Conservation (phyloP, 2,329 filamentous ascomycete genomes). For the Sporothrix dimorphospora region DNA sequence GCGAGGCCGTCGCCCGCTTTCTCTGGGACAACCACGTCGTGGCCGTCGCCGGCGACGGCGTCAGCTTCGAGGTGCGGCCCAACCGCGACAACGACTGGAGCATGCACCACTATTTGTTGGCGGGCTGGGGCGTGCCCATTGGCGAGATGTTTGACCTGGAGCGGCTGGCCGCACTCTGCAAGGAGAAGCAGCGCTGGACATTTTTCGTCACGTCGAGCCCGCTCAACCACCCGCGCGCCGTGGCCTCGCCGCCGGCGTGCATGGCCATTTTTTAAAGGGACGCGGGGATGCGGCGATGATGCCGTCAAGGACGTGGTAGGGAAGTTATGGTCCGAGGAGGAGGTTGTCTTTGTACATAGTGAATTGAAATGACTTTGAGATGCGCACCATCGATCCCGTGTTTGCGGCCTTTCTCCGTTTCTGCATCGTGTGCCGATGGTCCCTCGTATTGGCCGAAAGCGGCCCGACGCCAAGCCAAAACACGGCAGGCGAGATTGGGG, state of each 20-base stretch:
- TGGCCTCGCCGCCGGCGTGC: conserved; percentile 19
- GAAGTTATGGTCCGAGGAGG: too few relatives aligned
- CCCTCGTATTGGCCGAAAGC: not conserved
- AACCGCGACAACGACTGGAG: conserved; percentile 22
- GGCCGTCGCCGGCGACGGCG: conserved; percentile 59
- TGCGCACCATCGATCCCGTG: too few relatives aligned
- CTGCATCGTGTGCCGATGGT: too few relatives aligned
- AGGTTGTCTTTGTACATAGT: too few relatives aligned
- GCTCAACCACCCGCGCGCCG: conserved; percentile 23
- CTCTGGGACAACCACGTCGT: conserved; percentile 60
- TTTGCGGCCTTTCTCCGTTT: too few relatives aligned
- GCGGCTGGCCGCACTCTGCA: conserved; percentile 22
- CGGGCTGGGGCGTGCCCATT: conserved; percentile 29
- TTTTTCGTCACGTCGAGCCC: conserved; percentile 27
- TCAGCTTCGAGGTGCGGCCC: conserved; percentile 49
- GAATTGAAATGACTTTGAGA: too few relatives aligned
- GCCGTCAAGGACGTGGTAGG: too few relatives aligned
- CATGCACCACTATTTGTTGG: conserved; percentile 24
- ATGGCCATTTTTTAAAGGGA: conserved; percentile 18
- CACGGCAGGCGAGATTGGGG: not conserved
- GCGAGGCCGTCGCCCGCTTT: conserved; percentile 54
- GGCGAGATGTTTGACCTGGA: conserved; percentile 30
- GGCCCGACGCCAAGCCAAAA: not conserved
- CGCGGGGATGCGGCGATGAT: not conserved
- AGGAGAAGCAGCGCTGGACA: conserved; percentile 21